These are phyloP conservation scores for Perilla frutescens DNA, from an alignment of 257 asterid species.

Conservation along the genomic window DNA sequence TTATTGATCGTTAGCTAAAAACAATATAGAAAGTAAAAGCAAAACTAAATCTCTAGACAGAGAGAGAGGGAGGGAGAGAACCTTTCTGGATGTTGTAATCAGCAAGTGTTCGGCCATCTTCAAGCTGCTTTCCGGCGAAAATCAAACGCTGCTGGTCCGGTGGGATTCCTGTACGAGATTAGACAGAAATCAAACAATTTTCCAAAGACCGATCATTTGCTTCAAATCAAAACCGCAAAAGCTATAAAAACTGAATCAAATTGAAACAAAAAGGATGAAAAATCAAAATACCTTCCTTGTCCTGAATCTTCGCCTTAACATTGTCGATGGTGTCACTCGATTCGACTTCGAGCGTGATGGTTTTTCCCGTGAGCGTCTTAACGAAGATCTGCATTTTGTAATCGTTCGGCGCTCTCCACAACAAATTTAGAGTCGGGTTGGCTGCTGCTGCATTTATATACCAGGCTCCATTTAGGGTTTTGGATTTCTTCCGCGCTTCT, in stretches of 20 bases:
- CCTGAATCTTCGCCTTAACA: constrained; percentile 78
- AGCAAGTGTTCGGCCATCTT: constrained; percentile 76
- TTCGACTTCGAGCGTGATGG: constrained; percentile 77
- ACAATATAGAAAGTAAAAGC: not conserved
- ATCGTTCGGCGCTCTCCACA: not conserved
- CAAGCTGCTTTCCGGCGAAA: constrained; percentile 82
- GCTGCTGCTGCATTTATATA: constrained; percentile 20
- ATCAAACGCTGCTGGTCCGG: constrained; percentile 82
- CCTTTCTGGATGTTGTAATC: constrained; percentile 74
- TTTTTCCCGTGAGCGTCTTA: constrained; percentile 73
- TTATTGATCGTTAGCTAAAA: constrained; percentile 7
- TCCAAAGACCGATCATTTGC: not conserved
- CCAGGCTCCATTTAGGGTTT: constrained; percentile 36
- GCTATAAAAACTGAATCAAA: not conserved
- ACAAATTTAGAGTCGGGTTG: not conserved
- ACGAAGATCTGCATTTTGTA: constrained; percentile 71
- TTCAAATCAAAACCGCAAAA: not conserved
- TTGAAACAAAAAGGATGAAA: not conserved
- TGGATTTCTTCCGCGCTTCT: not conserved
- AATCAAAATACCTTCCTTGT: constrained; percentile 60
- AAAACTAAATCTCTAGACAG: not conserved
- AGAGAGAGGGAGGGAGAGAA: not conserved
- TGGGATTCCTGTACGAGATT: constrained; percentile 55
- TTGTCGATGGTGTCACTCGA: constrained; percentile 79
- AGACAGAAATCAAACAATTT: not conserved